These are phyloP conservation scores for Saccharomycopsis hybrid DNA, from an alignment of 1,139 yeast species.

Conservation along the genomic window DNA sequence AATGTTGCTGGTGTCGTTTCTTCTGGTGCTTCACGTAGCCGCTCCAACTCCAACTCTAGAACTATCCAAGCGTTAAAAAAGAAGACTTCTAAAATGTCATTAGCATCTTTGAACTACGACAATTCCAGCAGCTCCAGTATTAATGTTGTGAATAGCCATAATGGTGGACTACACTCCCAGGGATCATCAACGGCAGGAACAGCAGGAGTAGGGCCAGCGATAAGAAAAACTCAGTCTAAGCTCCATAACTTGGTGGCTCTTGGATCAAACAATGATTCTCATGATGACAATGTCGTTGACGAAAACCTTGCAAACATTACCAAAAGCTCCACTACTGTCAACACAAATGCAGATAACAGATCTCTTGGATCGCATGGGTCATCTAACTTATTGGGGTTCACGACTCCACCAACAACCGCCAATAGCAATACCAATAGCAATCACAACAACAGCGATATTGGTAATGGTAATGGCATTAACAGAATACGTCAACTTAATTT, in stretches of 20 bases:
- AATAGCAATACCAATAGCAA: neutral
- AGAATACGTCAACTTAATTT: constrained; percentile 13
- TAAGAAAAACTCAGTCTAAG: constrained; percentile 2
- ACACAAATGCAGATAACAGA: neutral
- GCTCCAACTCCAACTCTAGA: neutral
- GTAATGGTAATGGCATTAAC: neutral
- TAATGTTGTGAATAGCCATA: too few species aligned
- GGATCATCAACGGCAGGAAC: too few species aligned
- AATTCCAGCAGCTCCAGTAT: neutral
- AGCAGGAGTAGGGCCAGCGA: too few species aligned
- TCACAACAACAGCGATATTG: too few species aligned
- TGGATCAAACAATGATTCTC: neutral
- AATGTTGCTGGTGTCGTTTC: too few species aligned
- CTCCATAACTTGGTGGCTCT: constrained; percentile 8
- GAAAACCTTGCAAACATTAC: neutral
- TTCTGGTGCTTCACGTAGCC: neutral
- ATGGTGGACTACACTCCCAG: neutral
- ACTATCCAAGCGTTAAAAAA: constrained; percentile 2
- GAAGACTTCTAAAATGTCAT: constrained; percentile 15
- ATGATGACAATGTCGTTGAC: neutral
- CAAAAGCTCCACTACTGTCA: neutral
- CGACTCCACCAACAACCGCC: neutral
- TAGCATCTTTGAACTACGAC: constrained; percentile 10
- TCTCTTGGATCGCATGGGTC: neutral
- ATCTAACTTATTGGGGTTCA: too few species aligned